Base-by-base conservation (phyloP, 176 grass and related monocot genomes). In the Echinochloa phyllopogon region DNA sequence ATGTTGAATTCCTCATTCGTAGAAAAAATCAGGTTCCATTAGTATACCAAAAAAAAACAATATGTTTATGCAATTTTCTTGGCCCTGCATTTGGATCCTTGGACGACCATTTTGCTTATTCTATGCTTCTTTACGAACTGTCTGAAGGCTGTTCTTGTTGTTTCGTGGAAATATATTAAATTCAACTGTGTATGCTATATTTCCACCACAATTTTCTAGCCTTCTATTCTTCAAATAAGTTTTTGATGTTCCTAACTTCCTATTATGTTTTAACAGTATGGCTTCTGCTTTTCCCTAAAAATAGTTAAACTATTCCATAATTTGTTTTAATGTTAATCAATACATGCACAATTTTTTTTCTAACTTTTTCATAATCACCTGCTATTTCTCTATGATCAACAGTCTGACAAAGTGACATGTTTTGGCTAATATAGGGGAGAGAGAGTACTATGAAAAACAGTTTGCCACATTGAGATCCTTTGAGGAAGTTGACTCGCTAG, bases 401-500 rank as follows among this genome's bases (percentile, higher is more conserved):
- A 45, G 17, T 9, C 3, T 86, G 49, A 41, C 6, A 5, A 53
- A 56, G 17, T 48, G 42, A 70, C 41, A 12, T 72, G 20, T 57
- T 76, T 88, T 18, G 21, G 43, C 78, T 55, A 72, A 77, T 72
- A 51, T 84, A 98, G 93, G 85, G 33, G 95, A 93, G 85, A 95
- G 49, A 60, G 88, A 93, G 69, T 96, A 96, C 86, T 96, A 96
- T 33, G 88, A 93, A 79, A 96, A 93, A 83, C 94, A 96, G 63
- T 96, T 96, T 91, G 94, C 94, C 5, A 91, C 94, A 9, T 48
- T 96, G 55, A 90, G 89, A 73, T 92, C 91, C 7, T 96, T 96
- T 39, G 94, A 96, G 55, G 94, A 93, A 82, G 91, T 96, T 45
- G 94, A 96, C 14, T 86, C 86, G 3, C 38, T 93, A 70, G 89